Percentiles rank a stretch among this genome's conserved stretches.
Evolutionary conservation across 495 filamentous ascomycete species (phyloP).

Genomic region (Penicillium bovifimosum): DNA sequence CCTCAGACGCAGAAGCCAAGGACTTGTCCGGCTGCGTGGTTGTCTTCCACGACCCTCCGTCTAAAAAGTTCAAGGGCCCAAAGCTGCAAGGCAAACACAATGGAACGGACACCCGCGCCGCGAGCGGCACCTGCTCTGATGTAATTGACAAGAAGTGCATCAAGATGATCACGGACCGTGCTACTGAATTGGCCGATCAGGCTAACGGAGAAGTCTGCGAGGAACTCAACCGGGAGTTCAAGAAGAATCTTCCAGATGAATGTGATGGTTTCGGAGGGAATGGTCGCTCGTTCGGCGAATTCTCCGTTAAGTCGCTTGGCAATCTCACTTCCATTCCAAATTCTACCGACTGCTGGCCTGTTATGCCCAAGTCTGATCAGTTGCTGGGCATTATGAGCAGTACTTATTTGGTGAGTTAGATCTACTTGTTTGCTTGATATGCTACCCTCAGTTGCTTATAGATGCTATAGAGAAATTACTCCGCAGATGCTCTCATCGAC

Average conservation of each 20-base stretch:
- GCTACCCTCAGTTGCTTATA: not conserved
- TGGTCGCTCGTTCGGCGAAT: not conserved
- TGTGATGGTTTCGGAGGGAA: not conserved
- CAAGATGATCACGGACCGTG: not conserved
- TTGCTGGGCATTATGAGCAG: not conserved
- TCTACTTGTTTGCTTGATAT: not conserved
- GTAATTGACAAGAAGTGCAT: conserved; percentile 8
- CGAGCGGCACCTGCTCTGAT: conserved; percentile 13
- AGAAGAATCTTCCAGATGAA: not conserved
- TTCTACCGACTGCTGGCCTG: not conserved
- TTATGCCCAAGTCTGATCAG: not conserved
- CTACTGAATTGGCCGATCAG: not conserved
- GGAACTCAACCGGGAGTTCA: not conserved
- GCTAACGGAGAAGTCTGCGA: not conserved
- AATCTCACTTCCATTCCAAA: not conserved
- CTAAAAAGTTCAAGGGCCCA: not conserved
- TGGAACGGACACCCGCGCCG: not conserved
- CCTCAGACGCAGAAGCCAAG: not conserved
- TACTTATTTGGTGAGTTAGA: not conserved
- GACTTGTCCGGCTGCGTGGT: not conserved
- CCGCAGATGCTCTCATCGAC: not conserved
- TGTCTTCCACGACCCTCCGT: not conserved
- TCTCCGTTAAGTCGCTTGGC: not conserved
- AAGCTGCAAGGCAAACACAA: not conserved
- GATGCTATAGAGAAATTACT: not conserved